Evolutionary conservation across 2,329 filamentous ascomycete genomes (phyloP).

Genomic region (Colletotrichum tropicale): DNA sequence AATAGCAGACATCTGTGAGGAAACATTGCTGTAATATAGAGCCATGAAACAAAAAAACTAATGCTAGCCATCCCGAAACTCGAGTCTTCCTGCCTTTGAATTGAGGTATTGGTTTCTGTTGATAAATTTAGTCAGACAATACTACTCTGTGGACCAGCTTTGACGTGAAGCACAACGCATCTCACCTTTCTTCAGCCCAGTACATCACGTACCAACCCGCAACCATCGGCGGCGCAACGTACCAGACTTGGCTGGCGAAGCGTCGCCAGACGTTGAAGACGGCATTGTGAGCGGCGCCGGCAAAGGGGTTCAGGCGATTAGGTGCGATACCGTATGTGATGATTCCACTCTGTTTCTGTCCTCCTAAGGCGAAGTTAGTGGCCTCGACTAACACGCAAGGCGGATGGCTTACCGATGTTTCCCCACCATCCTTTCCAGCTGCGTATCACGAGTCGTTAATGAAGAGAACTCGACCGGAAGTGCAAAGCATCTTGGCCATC

Average conservation of each 20-base stretch:
- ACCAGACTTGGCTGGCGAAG: conserved; percentile 84
- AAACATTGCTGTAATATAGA: no score
- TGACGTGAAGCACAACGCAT: neutral
- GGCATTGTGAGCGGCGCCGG: conserved; percentile 67
- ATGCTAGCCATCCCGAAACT: neutral
- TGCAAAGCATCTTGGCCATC: rapidly evolving
- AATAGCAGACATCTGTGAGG: neutral
- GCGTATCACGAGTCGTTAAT: neutral
- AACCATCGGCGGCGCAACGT: conserved; percentile 80
- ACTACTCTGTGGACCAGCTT: no score
- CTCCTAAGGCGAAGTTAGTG: conserved; percentile 46
- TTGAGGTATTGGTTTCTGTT: neutral
- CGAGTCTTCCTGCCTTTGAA: neutral
- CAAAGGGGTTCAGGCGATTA: conserved; percentile 89
- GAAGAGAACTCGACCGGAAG: rapidly evolving
- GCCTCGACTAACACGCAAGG: no score
- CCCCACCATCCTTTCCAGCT: neutral
- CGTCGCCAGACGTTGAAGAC: conserved; percentile 96
- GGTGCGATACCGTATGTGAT: conserved; percentile 76
- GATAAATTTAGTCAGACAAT: no score
- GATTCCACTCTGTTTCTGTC: conserved; percentile 66
- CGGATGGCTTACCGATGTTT: neutral
- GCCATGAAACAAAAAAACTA: no score
- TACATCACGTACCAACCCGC: conserved; percentile 81
- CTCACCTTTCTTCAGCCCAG: conserved; percentile 65